Evolutionary conservation across 306 rosid species (phyloP).

Genomic region (Geum urbanum): DNA sequence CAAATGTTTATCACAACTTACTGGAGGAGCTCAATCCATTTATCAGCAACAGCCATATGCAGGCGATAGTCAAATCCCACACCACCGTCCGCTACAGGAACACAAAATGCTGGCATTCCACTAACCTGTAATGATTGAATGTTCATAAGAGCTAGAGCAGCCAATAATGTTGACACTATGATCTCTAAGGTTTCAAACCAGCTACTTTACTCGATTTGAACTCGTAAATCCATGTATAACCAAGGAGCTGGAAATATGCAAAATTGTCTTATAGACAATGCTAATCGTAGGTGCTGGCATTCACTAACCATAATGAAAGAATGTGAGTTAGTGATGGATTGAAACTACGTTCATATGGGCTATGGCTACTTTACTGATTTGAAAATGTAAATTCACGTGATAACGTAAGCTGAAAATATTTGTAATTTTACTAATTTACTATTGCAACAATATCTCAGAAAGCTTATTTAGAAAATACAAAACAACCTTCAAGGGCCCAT

Average conservation of each 20-base stretch:
- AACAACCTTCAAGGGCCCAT: background rate
- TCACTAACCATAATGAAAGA: no score
- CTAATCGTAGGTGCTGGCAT: no score
- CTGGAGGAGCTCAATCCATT: constrained; percentile 97
- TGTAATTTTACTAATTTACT: no score
- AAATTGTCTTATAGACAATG: no score
- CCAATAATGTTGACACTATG: constrained; percentile 12
- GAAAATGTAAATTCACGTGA: no score
- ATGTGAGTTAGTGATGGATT: no score
- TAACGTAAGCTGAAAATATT: no score
- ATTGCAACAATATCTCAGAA: background rate
- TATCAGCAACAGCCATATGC: constrained; percentile 97
- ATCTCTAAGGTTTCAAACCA: background rate
- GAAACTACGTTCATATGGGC: no score
- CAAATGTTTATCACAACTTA: constrained; percentile 28
- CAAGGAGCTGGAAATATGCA: background rate
- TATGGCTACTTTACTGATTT: no score
- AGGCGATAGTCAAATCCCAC: constrained; percentile 93
- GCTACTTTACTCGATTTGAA: background rate
- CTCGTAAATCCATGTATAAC: background rate
- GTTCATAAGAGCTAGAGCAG: background rate
- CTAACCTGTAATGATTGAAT: constrained; percentile 64
- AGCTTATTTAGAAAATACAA: background rate
- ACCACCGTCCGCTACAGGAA: constrained; percentile 84
- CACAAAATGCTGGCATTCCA: constrained; percentile 96